Percentiles rank a stretch among this genome's conserved stretches.
phyloP scores from a whole-genome alignment of 2,329 filamentous ascomycete species.

The Pseudogymnoascus sp. region DNA sequence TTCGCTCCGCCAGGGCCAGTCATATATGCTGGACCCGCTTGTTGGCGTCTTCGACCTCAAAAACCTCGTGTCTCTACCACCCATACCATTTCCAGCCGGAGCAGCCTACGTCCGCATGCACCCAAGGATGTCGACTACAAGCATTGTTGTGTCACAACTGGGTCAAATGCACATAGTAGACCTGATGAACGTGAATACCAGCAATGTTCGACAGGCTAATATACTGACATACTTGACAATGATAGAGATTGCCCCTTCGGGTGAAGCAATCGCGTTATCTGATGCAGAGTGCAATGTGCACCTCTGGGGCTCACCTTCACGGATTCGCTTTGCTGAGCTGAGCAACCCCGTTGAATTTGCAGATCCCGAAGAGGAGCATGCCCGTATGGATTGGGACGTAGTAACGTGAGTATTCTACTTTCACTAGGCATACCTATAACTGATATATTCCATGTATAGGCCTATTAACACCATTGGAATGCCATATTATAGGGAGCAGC shows the following conservation, averaged over 20 bases:
- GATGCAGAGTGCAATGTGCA: conserved; percentile 60
- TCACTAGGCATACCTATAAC: neutral
- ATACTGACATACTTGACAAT: conserved; percentile 52
- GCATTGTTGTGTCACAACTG: conserved; percentile 83
- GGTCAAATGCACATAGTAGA: conserved; percentile 96
- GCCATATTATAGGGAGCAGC: conserved; percentile 82
- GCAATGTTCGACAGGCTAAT: conserved; percentile 61
- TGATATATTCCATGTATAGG: conserved; percentile 33
- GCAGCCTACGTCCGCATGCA: conserved; percentile 96
- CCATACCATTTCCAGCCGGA: conserved; percentile 85
- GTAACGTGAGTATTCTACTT: conserved; percentile 51
- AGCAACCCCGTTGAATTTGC: conserved; percentile 61
- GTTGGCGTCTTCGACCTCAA: conserved; percentile 96
- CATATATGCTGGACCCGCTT: conserved; percentile 81
- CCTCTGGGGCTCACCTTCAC: conserved; percentile 63
- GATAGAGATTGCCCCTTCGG: conserved; percentile 63
- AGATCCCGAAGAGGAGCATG: conserved; percentile 45
- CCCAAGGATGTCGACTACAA: conserved; percentile 88
- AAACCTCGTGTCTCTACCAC: conserved; percentile 77
- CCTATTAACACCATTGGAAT: conserved; percentile 82
- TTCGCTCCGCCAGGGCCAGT: conserved; percentile 71
- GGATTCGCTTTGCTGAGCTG: conserved; percentile 64
- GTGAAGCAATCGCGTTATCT: conserved; percentile 60
- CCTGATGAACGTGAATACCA: conserved; percentile 68
- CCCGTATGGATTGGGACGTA: conserved; percentile 51